A percentile compares a stretch with the other conserved stretches of the same genome.
Conservation (phyloP, 176 grass and related monocot species). For the Rhynchospora tenuis region DNA sequence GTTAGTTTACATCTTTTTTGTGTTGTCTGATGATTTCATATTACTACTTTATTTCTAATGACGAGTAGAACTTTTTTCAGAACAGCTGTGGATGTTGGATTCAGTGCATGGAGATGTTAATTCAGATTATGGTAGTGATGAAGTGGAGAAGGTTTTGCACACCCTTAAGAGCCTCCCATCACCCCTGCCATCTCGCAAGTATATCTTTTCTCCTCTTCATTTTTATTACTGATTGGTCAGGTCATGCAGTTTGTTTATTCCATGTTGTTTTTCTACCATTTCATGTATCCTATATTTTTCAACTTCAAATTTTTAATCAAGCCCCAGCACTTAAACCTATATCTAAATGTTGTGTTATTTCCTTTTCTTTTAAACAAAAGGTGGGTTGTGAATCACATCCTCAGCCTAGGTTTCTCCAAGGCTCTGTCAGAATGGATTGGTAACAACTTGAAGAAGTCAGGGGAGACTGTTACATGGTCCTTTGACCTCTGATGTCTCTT, state of each 20-base stretch:
- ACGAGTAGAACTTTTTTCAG: no score
- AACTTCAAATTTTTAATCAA: not conserved
- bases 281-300: not conserved
- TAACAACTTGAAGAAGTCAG: conserved; percentile 63
- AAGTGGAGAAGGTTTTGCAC: conserved; percentile 77
- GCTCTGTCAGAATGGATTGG: conserved; percentile 86
- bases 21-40: no score
- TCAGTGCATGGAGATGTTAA: conserved; percentile 68
- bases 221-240: not conserved
- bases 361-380: conserved; percentile 27
- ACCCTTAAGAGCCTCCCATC: conserved; percentile 66
- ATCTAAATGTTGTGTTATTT: no score
- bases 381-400: conserved; percentile 84
- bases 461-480: conserved; percentile 61
- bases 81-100: no score
- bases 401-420: conserved; percentile 72
- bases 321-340: no score
- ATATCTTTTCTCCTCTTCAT: conserved; percentile 15
- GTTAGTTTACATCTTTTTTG: no score
- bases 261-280: not conserved
- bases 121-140: conserved; percentile 60
- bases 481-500: conserved; percentile 79
- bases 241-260: not conserved
- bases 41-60: no score
- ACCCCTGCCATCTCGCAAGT: conserved; percentile 73